Conservation (phyloP, 2,329 filamentous ascomycete genomes). For the Chalaropsis thielavioides region DNA sequence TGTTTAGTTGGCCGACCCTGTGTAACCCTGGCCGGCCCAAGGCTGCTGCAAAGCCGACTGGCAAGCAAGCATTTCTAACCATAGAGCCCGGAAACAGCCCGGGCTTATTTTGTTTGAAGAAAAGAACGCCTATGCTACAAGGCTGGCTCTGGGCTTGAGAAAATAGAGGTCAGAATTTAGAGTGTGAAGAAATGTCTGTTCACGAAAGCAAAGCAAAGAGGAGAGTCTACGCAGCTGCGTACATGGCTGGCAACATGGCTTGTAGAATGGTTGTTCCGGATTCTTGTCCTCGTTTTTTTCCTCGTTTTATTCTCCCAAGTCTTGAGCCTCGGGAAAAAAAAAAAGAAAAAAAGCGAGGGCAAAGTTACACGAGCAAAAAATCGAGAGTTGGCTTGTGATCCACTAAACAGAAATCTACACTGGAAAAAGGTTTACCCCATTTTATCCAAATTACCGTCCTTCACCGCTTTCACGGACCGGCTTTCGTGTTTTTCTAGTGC, state of each 20-base stretch:
- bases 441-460: neutral
- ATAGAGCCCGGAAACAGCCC: too few relatives aligned
- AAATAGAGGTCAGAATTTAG: neutral
- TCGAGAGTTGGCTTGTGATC: neutral
- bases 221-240: too few relatives aligned
- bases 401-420: neutral
- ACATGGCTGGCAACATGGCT: too few relatives aligned
- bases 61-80: too few relatives aligned
- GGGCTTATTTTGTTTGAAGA: too few relatives aligned
- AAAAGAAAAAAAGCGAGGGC: neutral
- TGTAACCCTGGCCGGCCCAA: too few relatives aligned
- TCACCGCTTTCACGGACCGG: neutral
- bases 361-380: neutral
- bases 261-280: too few relatives aligned
- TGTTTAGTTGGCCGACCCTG: neutral
- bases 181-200: neutral
- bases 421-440: neutral
- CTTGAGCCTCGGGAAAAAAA: neutral
- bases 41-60: too few relatives aligned
- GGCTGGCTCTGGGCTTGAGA: too few relatives aligned
- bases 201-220: neutral
- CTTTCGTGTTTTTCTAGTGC: neutral
- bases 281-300: neutral
- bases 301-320: neutral
- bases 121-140: too few relatives aligned